Evolutionary conservation across 352 stramenopile genomes (phyloP).

Genomic region (Phytopythium oedochilum): DNA sequence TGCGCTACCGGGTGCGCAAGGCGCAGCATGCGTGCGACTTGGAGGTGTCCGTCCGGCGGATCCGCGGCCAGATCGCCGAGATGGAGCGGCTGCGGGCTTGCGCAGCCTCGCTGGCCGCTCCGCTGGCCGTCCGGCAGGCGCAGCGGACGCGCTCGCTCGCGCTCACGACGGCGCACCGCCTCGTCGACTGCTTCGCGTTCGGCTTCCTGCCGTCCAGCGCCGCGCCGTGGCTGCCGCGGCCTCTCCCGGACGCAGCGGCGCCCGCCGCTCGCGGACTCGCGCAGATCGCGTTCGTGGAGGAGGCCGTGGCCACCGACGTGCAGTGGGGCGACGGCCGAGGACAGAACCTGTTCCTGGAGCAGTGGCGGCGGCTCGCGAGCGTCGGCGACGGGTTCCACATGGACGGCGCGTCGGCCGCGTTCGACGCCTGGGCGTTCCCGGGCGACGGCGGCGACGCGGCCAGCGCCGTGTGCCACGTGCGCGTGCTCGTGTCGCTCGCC

Average conservation of each 20-base stretch:
- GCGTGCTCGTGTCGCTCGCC: slow-evolving; percentile 9
- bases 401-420: slow-evolving; percentile 2
- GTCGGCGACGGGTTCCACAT: neutral
- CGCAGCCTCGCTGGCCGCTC: neutral
- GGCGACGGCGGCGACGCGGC: neutral
- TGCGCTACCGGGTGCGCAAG: slow-evolving; percentile 22
- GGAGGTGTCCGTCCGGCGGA: neutral
- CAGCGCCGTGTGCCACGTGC: slow-evolving; percentile 7
- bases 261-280: neutral
- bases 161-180: neutral
- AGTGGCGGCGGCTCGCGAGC: slow-evolving; percentile 18
- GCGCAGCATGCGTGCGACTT: slow-evolving; percentile 15
- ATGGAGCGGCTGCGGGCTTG: slow-evolving; percentile 5
- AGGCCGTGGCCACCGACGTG: slow-evolving; percentile 7
- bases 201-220: slow-evolving; percentile 7
- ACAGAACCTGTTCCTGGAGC: slow-evolving; percentile 21
- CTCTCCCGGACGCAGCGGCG: neutral
- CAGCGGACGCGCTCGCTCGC: neutral
- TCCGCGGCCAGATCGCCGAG: slow-evolving; percentile 10
- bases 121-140: too few relatives aligned
- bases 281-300: slow-evolving; percentile 19
- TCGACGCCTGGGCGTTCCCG: slow-evolving; percentile 7
- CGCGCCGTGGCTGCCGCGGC: slow-evolving; percentile 7
- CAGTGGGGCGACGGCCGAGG: slow-evolving; percentile 9
- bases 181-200: slow-evolving; percentile 19